These are phyloP conservation scores for Penicillium corylophilum DNA, from an alignment of 2,329 filamentous ascomycete species.

Conservation along the genomic window DNA sequence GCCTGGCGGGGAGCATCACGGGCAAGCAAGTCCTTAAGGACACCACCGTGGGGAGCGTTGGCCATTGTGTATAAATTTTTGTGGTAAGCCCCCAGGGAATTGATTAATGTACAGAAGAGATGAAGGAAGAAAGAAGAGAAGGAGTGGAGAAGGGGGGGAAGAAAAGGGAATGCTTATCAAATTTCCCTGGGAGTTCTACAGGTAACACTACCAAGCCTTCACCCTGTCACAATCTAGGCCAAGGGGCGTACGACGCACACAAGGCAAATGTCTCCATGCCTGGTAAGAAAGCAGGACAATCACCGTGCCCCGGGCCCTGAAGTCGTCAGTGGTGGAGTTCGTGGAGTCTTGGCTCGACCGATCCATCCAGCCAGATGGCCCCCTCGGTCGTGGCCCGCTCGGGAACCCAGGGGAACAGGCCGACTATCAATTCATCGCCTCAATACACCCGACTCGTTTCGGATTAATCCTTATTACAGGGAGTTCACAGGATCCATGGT, in stretches of 20 bases:
- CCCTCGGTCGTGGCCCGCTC: not conserved
- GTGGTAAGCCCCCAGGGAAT: not conserved
- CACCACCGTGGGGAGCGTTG: conserved; percentile 74
- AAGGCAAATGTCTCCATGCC: not conserved
- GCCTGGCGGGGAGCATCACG: conserved; percentile 82
- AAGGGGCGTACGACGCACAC: not conserved
- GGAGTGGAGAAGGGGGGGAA: conserved; percentile 3
- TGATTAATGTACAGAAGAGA: conserved; percentile 10
- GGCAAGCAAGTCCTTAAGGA: conserved; percentile 96
- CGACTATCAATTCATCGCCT: conserved; percentile 5
- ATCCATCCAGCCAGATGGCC: conserved; percentile 7
- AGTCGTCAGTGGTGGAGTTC: conserved; percentile 25
- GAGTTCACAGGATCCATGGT: not conserved
- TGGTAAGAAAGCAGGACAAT: not conserved
- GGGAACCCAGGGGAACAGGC: conserved; percentile 7
- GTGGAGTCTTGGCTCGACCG: conserved; percentile 15
- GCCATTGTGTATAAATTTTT: conserved; percentile 41
- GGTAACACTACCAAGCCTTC: conserved; percentile 6
- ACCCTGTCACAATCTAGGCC: not conserved
- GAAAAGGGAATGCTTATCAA: conserved; percentile 1
- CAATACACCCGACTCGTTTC: not conserved
- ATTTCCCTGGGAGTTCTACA: conserved; percentile 10
- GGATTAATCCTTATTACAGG: not conserved
- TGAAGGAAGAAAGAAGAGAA: conserved; percentile 2
- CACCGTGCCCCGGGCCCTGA: not conserved